Percentiles rank a stretch among this genome's conserved stretches.
Evolutionary conservation across 192 early-diverging fungal genomes (phyloP).

Genomic region (Coemansia sp.): DNA sequence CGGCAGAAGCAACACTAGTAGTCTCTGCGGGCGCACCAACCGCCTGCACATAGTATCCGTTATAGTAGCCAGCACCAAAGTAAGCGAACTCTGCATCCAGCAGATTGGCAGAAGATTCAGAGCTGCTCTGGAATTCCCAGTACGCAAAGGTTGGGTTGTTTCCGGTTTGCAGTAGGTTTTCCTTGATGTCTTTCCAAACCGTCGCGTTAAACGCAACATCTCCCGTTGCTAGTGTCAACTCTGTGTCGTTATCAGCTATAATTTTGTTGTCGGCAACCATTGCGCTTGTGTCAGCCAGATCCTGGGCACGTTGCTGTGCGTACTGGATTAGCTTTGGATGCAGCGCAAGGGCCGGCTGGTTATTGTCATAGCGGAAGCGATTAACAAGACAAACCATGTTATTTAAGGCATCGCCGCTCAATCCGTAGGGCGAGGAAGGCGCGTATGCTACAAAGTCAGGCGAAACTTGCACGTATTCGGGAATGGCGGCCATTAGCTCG

Average conservation of each 20-base stretch:
- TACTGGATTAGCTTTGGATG: constrained; percentile 35
- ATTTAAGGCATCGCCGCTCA: constrained; percentile 27
- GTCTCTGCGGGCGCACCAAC: constrained; percentile 29
- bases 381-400: constrained; percentile 45
- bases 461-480: constrained; percentile 45
- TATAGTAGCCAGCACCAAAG: constrained; percentile 32
- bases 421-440: constrained; percentile 21
- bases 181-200: constrained; percentile 30
- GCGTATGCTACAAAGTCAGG: constrained; percentile 47
- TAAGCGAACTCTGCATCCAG: constrained; percentile 3
- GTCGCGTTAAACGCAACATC: constrained; percentile 18
- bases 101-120: constrained; percentile 8
- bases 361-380: constrained; percentile 31
- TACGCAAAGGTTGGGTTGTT: constrained; percentile 43
- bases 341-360: constrained; percentile 23
- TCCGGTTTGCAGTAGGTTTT: constrained; percentile 28
- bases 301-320: constrained; percentile 42
- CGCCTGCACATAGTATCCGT: constrained; percentile 46
- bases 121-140: constrained; percentile 32
- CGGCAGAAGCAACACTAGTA: neutral
- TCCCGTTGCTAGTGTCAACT: neutral
- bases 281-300: constrained; percentile 5
- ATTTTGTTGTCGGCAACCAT: constrained; percentile 13
- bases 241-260: neutral
- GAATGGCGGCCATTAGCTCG: constrained; percentile 11